Conservation (phyloP, 768 basidiomycete genomes). For the Pleurotus platypus region DNA sequence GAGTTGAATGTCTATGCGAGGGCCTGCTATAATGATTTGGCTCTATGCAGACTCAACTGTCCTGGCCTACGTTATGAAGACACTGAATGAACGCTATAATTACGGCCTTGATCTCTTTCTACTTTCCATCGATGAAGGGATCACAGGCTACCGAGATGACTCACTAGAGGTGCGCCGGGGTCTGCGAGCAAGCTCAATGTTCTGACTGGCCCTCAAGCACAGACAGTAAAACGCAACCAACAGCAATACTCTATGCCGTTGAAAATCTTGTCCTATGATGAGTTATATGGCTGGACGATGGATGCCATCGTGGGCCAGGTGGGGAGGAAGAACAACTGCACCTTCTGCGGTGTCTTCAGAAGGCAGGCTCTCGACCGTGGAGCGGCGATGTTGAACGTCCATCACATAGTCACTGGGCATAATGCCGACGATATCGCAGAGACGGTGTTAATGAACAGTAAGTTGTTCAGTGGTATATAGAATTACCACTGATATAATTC, state of each 20-base stretch:
- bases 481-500: not conserved
- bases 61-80: slow-evolving; percentile 94
- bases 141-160: slow-evolving; percentile 96
- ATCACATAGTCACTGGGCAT: slow-evolving; percentile 98
- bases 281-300: slow-evolving; percentile 99
- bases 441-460: slow-evolving; percentile 98
- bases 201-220: slow-evolving; percentile 4
- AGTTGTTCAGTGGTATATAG: slow-evolving; percentile 23
- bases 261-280: slow-evolving; percentile 93
- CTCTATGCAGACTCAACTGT: slow-evolving; percentile 84
- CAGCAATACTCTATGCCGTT: slow-evolving; percentile 93
- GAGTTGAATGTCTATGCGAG: slow-evolving; percentile 9
- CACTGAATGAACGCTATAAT: slow-evolving; percentile 88
- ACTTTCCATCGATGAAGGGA: slow-evolving; percentile 97
- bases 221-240: slow-evolving; percentile 98
- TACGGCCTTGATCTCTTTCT: slow-evolving; percentile 91
- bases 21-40: slow-evolving; percentile 7
- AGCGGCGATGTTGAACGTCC: slow-evolving; percentile 81
- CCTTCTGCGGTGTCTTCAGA: slow-evolving; percentile 97
- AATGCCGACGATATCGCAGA: slow-evolving; percentile 99
- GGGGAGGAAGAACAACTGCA: slow-evolving; percentile 97
- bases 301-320: slow-evolving; percentile 93
- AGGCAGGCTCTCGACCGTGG: slow-evolving; percentile 96
- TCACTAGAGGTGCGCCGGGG: slow-evolving; percentile 72
- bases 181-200: not conserved